Evolutionary conservation across 2,329 filamentous ascomycete species (phyloP).

Genomic region (Dactylellina haptotyla): DNA sequence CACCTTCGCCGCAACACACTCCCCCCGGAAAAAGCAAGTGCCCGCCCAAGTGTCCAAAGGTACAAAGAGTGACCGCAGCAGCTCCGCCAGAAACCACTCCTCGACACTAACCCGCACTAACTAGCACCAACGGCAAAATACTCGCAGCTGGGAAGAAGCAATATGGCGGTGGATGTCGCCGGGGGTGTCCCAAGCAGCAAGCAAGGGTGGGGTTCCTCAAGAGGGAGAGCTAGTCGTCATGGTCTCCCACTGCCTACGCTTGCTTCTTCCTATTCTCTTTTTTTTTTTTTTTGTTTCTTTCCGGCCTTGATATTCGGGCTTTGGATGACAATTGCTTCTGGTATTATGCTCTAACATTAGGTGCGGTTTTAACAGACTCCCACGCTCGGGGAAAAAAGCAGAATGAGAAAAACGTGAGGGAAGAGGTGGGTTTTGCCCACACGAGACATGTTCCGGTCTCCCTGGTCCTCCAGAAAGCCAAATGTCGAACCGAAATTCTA

Average conservation of each 20-base stretch:
- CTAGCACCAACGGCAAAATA: slow-evolving; percentile 46
- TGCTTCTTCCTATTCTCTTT: too few species aligned
- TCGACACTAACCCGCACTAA: background rate
- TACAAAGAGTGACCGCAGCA: slow-evolving; percentile 44
- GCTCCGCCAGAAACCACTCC: background rate
- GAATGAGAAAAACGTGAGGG: too few species aligned
- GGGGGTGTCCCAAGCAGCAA: slow-evolving; percentile 21
- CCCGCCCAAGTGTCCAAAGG: slow-evolving; percentile 15
- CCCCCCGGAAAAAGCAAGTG: slow-evolving; percentile 34
- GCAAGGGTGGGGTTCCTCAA: slow-evolving; percentile 19
- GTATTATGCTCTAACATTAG: too few species aligned
- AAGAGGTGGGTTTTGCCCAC: background rate
- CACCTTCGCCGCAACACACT: slow-evolving; percentile 1
- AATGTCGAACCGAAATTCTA: slow-evolving; percentile 11
- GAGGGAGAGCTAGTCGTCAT: slow-evolving; percentile 2
- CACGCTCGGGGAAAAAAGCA: too few species aligned
- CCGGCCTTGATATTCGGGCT: too few species aligned
- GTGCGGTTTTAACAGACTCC: too few species aligned
- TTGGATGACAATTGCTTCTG: too few species aligned
- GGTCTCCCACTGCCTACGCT: background rate
- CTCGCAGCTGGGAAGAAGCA: slow-evolving; percentile 47
- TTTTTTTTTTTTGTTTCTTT: too few species aligned
- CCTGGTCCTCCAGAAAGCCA: background rate
- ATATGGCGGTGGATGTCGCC: slow-evolving; percentile 20
- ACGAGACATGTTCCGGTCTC: slow-evolving; percentile 14